Base-by-base conservation (phyloP, 345 rosid genomes). In the Sonneratia caseolaris region DNA sequence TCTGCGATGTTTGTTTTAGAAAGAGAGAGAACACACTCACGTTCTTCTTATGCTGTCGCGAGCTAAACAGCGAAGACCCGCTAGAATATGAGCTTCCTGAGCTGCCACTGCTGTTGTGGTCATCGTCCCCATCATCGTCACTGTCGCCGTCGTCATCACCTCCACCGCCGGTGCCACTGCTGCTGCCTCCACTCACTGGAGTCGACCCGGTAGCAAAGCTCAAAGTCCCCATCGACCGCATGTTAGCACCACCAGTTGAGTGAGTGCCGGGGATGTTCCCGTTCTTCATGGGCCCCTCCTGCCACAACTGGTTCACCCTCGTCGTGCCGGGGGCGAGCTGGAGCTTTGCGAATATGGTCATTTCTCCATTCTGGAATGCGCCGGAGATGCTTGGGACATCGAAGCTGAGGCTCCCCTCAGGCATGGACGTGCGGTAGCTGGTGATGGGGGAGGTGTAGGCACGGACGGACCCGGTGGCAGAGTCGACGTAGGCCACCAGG, bases 271-370 rank as follows among this genome's bases (percentile, higher is more conserved):
- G 59, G 19, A 8, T 13, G 77, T 18, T 18, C 59, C 59, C 59
- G 1, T 48, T 71, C 10, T 0, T 47, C 45, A 89, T 1, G 5
- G 88, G 83, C 11, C 97, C 98, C 22, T 72, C 78, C 65, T 91
- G 87, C 98, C 98, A 93, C 40, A 93, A 78, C 69, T 90, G 97
- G 71, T 65, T 81, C 0, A 86, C 76, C 0, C 79, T 53, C 7
- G 77, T 4, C 76, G 87, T 68, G 47, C 3, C 45, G 18, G 15
- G 3, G 0, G 77, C 66, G 37, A 92, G 83, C 66, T 76, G 76
- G 76, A 92, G 73, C 12, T 82, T 84, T 0, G 96, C 97, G 47
- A 80, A 90, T 1, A 90, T 87, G 4, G 81, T 85, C 83, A 87
- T 89, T 43, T 82, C 90, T 0, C 49, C 71, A 2, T 64, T 68